Evolutionary conservation across 2,329 filamentous ascomycete genomes (phyloP), one percentile per base, ranked within the genome.

Genomic region (Diaporthe aspalathi): DNA sequence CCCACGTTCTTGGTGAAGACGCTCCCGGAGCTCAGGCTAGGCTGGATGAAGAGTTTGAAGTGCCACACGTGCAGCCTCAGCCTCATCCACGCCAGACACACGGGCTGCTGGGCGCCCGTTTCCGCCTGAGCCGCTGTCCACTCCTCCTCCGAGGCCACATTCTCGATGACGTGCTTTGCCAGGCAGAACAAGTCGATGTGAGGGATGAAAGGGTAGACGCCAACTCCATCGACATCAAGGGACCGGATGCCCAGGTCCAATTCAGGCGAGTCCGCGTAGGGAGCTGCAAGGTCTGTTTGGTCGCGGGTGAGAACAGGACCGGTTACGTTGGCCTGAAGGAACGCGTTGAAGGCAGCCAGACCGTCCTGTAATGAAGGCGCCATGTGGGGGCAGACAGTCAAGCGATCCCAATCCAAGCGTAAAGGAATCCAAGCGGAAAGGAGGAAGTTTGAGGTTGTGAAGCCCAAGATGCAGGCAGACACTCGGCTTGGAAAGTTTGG

Each of bases 291-390:
- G 22, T 63, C 52, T 66, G 27, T 38, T 66, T 49, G 56, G 0
- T 75, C 72, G 5, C 70, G 67, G 7, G 85, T 82, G n/a, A 97
- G 84, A 0, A 94, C 91, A 1, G 95, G 95, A 0, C 95, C 95
- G 4, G 95, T 97, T 68, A 97, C 93, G 78, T 94, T 97, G 1
- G 90, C 90, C 80, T 98, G 95, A 20, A 97, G 81, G 79, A 97
- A 98, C 14, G 91, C 89, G 77, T 94, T 88, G 14, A 97, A 85
- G 1, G 92, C 89, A 1, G 92, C 90, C 60, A 93, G 83, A 12
- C 90, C 93, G 43, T 92, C 83, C 54, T 89, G 22, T 40, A 73
- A 53, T 20, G 72, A 71, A 29, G 53, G 45, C 35, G 69, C 72
- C 72, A 73, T 73, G 3, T 38, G 35, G 45, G 5, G 29, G 45